Conservation (phyloP, 2,329 filamentous ascomycete species). For the Aureobasidium namibiae region DNA sequence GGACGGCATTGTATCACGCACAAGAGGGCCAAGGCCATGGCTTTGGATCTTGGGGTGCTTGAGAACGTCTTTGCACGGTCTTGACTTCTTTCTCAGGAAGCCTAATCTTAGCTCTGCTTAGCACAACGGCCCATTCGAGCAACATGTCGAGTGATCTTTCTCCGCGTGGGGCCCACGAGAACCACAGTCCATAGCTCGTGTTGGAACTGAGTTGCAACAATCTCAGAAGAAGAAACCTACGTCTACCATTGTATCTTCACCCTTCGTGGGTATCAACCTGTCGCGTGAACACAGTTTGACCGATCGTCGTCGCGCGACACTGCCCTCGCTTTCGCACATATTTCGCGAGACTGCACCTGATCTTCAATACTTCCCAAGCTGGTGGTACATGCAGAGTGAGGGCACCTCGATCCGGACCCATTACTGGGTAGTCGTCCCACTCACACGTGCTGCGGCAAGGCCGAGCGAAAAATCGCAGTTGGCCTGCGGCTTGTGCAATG, state of each 20-base stretch:
- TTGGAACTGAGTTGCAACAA: neutral
- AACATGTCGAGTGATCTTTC: constrained; percentile 6
- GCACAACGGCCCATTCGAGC: constrained; percentile 7
- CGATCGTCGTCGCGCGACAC: neutral
- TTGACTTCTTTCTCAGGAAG: constrained; percentile 11
- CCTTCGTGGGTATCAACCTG: neutral
- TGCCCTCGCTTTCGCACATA: neutral
- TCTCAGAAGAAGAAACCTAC: neutral
- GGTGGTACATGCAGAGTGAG: neutral
- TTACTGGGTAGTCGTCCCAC: neutral
- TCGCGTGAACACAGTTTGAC: neutral
- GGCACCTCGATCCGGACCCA: neutral
- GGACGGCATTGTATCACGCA: neutral
- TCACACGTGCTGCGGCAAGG: neutral
- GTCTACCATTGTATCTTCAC: neutral
- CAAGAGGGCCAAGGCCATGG: constrained; percentile 1
- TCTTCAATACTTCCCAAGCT: neutral
- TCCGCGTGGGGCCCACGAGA: neutral
- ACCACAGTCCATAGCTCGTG: neutral
- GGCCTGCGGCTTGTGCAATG: neutral
- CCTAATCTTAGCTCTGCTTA: constrained; percentile 5
- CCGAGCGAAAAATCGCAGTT: neutral
- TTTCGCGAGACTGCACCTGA: neutral
- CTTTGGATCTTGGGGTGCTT: constrained; percentile 10
- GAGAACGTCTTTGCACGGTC: constrained; percentile 10